A percentile compares a stretch with the other conserved stretches of the same genome.
Conservation (phyloP, 352 stramenopile species). For the Salisapilia sapeloensis region DNA sequence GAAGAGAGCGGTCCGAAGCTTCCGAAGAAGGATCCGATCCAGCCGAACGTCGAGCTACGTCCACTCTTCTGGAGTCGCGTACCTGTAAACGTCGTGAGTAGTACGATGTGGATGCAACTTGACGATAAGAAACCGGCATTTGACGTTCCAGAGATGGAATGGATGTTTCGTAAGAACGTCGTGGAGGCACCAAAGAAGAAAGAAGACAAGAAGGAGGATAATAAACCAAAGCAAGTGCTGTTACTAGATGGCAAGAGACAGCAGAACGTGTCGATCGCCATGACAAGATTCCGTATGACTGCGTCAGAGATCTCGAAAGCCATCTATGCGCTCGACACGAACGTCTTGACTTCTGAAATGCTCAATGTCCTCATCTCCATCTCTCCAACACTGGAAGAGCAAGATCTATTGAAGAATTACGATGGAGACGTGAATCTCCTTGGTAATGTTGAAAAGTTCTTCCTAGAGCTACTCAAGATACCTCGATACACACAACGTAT, state of each 20-base stretch:
- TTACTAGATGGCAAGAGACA: constrained; percentile 93
- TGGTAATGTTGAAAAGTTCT: constrained; percentile 79
- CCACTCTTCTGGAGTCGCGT: constrained; percentile 82
- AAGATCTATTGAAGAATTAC: constrained; percentile 85
- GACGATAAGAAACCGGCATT: constrained; percentile 47
- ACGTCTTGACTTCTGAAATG: constrained; percentile 59
- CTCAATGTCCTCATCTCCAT: constrained; percentile 80
- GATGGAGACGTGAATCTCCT: constrained; percentile 75
- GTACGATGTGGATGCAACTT: constrained; percentile 76
- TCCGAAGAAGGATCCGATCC: constrained; percentile 76
- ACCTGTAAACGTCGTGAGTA: constrained; percentile 74
- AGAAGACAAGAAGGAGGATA: constrained; percentile 65
- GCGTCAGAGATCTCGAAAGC: constrained; percentile 70
- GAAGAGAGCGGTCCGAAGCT: too few species aligned
- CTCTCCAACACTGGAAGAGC: constrained; percentile 77
- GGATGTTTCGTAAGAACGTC: constrained; percentile 77
- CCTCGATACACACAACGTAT: constrained; percentile 77
- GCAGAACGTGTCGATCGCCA: constrained; percentile 96
- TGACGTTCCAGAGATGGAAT: constrained; percentile 74
- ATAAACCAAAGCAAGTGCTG: constrained; percentile 52
- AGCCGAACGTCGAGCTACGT: constrained; percentile 75
- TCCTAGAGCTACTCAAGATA: constrained; percentile 73
- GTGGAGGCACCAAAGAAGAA: constrained; percentile 37
- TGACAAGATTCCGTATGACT: constrained; percentile 90
- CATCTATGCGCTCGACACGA: constrained; percentile 67